A percentile compares a stretch with the other conserved stretches of the same genome.
phyloP scores from a whole-genome alignment of 352 stramenopile species.

The Phytophthora capsici region DNA sequence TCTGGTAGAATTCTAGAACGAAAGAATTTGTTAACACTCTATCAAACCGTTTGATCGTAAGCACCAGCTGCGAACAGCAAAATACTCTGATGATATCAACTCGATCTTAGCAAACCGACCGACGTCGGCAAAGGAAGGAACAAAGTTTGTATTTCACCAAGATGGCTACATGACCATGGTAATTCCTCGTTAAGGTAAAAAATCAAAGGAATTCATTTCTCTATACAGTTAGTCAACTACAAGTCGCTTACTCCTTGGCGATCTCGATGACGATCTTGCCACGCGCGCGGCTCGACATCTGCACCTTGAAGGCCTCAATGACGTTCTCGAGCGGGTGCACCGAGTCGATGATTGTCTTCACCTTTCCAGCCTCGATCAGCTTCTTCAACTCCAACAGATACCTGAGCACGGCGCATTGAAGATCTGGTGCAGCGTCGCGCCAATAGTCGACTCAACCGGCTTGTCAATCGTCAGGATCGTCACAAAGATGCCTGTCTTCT shows the following conservation, averaged over 20 bases:
- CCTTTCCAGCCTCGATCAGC: slow-evolving; percentile 35
- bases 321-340: slow-evolving; percentile 62
- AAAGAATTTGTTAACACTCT: too few relatives aligned
- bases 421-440: slow-evolving; percentile 38
- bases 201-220: not conserved
- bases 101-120: too few relatives aligned
- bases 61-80: too few relatives aligned
- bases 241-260: slow-evolving; percentile 10
- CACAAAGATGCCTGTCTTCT: slow-evolving; percentile 46
- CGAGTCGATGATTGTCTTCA: slow-evolving; percentile 56
- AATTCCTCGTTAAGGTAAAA: too few relatives aligned
- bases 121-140: too few relatives aligned
- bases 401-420: slow-evolving; percentile 25
- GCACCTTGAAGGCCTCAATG: slow-evolving; percentile 51
- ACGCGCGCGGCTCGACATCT: slow-evolving; percentile 20
- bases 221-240: slow-evolving; percentile 3
- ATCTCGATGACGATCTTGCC: slow-evolving; percentile 24
- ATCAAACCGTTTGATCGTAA: too few relatives aligned
- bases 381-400: slow-evolving; percentile 41
- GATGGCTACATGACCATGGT: too few relatives aligned
- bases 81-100: too few relatives aligned
- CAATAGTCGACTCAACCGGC: slow-evolving; percentile 66
- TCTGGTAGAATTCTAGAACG: too few relatives aligned
- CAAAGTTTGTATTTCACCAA: too few relatives aligned
- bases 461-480: slow-evolving; percentile 38